Percentiles rank a stretch among this genome's conserved stretches.
phyloP scores from a whole-genome alignment of 2,329 filamentous ascomycete genomes.

The Paraphoma sp. region DNA sequence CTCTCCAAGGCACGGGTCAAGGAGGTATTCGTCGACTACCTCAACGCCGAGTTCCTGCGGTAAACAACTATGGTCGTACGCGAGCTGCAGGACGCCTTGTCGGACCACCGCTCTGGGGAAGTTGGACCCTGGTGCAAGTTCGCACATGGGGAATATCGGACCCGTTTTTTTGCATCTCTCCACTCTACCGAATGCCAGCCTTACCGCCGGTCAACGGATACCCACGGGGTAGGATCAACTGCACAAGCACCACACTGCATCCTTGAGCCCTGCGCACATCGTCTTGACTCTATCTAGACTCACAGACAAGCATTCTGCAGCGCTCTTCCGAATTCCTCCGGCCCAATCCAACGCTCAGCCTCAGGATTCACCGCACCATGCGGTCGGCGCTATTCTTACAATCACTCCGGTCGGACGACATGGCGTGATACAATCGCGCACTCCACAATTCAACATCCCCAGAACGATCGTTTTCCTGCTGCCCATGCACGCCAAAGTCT shows the following conservation, averaged over 20 bases:
- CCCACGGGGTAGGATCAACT: conserved; percentile 2
- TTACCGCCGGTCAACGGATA: conserved; percentile 7
- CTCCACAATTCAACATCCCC: conserved; percentile 7
- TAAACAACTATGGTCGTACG: conserved; percentile 22
- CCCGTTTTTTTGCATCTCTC: conserved; percentile 8
- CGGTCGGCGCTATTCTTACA: background rate
- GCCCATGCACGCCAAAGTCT: conserved; percentile 3
- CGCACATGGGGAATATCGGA: background rate
- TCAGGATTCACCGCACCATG: background rate
- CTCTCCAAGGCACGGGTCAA: conserved; percentile 49
- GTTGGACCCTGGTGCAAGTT: background rate
- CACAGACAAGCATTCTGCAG: background rate
- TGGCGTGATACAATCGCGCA: conserved; percentile 21
- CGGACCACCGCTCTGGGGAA: background rate
- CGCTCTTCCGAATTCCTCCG: conserved; percentile 14
- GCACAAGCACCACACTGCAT: conserved; percentile 9
- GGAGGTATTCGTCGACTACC: conserved; percentile 49
- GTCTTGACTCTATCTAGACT: background rate
- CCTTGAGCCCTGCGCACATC: background rate
- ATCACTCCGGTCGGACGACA: conserved; percentile 7
- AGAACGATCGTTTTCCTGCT: background rate
- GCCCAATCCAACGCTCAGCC: background rate
- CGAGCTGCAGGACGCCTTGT: conserved; percentile 4
- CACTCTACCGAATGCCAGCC: conserved; percentile 20
- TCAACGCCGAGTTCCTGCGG: conserved; percentile 45